Evolutionary conservation across 23 red algal species (phyloP).

Genomic region (Gracilariopsis chorda): DNA sequence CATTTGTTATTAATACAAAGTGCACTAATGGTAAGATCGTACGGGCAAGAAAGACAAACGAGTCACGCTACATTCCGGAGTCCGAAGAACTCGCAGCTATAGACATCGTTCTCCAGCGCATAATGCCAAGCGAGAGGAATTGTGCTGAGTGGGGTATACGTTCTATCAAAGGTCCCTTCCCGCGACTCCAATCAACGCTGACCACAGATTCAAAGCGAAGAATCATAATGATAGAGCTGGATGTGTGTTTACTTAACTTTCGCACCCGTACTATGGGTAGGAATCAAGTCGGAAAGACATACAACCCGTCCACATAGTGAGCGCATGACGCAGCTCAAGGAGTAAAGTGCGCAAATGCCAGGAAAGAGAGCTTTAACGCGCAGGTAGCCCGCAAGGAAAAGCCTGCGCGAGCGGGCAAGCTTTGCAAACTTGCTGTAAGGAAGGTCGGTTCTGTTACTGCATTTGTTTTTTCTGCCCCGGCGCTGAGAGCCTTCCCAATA

Average conservation of each 20-base stretch:
- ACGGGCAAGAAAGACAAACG: no score
- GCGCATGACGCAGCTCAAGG: no score
- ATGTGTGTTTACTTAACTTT: not conserved
- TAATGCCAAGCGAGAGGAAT: not conserved
- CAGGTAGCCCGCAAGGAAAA: no score
- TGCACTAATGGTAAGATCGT: no score
- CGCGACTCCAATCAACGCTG: not conserved
- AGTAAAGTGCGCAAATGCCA: no score
- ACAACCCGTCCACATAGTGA: no score
- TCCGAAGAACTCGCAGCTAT: not conserved
- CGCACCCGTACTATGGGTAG: not conserved
- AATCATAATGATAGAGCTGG: not conserved
- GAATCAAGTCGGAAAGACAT: not conserved
- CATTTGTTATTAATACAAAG: not conserved
- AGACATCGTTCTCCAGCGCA: not conserved
- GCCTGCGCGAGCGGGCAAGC: no score
- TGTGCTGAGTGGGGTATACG: not conserved
- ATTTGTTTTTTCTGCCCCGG: no score
- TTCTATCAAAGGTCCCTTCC: not conserved
- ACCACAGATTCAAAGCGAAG: not conserved
- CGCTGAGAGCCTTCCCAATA: no score
- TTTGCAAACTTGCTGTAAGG: no score
- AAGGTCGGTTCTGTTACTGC: no score
- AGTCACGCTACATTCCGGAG: not conserved
- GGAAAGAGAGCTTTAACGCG: no score